Conservation (phyloP, 371 early-diverging fungal species). For the Mucor saturninus region DNA sequence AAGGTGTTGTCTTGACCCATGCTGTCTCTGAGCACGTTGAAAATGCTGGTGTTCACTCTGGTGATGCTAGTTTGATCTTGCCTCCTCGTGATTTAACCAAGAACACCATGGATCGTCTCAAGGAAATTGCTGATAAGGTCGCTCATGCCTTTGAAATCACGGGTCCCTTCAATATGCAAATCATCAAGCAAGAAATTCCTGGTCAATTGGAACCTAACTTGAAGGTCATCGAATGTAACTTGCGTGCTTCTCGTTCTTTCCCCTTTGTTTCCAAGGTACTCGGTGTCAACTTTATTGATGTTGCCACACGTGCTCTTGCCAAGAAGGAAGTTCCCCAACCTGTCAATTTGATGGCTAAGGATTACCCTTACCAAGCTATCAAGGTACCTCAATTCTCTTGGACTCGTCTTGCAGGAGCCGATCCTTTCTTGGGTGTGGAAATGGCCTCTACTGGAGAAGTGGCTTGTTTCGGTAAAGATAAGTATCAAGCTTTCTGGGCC, state of each 20-base stretch:
- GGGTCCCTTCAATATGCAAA: conserved; percentile 96
- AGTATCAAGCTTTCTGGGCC: conserved; percentile 84
- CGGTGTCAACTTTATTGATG: conserved; percentile 87
- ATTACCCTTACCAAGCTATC: conserved; percentile 77
- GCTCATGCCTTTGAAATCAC: conserved; percentile 90
- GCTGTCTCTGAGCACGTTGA: conserved; percentile 95
- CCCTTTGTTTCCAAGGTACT: conserved; percentile 96
- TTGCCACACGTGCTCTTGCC: conserved; percentile 83
- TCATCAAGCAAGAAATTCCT: conserved; percentile 67
- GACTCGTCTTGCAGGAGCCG: conserved; percentile 93
- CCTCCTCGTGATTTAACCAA: conserved; percentile 79
- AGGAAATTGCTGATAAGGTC: conserved; percentile 82
- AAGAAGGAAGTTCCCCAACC: conserved; percentile 64
- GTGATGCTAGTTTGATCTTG: conserved; percentile 92
- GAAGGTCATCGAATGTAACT: conserved; percentile 97
- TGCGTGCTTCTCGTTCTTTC: conserved; percentile 95
- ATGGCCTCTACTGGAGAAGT: conserved; percentile 99
- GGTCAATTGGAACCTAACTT: conserved; percentile 45
- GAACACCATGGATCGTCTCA: conserved; percentile 69
- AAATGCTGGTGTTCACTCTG: conserved; percentile 96
- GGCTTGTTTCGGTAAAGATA: conserved; percentile 92
- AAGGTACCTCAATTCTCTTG: conserved; percentile 96
- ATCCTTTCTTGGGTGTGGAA: conserved; percentile 95
- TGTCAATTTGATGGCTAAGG: conserved; percentile 68
- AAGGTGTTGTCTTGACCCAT: conserved; percentile 83